These are phyloP conservation scores for Fusarium acutatum DNA, from an alignment of 2,329 filamentous ascomycete genomes.

Conservation along the genomic window DNA sequence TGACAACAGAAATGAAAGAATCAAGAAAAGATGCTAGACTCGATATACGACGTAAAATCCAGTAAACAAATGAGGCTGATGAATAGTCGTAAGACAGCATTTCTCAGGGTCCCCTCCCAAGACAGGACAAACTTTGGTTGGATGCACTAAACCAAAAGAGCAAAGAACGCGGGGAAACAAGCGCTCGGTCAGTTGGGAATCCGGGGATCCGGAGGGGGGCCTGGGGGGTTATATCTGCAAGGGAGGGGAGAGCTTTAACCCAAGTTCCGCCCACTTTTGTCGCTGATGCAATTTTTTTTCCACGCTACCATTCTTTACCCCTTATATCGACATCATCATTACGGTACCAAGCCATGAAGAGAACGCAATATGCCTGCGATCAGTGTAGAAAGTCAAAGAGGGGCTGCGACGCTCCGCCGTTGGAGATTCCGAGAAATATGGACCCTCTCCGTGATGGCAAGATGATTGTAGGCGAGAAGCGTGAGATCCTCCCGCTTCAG, in stretches of 20 bases:
- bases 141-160: constrained; percentile 4
- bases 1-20: too few relatives aligned
- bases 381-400: constrained; percentile 20
- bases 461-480: constrained; percentile 22
- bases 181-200: neutral
- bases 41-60: neutral
- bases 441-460: constrained; percentile 2
- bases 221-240: neutral
- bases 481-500: neutral
- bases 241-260: neutral
- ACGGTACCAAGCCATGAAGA: constrained; percentile 4
- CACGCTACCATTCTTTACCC: neutral
- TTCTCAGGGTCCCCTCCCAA: neutral
- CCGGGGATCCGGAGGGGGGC: constrained; percentile 16
- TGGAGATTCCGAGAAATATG: constrained; percentile 2
- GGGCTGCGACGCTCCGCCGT: constrained; percentile 13
- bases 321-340: neutral
- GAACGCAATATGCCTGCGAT: constrained; percentile 21
- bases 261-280: neutral
- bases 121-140: neutral
- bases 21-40: too few relatives aligned
- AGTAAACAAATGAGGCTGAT: neutral
- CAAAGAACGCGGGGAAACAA: constrained; percentile 20
- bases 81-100: neutral
- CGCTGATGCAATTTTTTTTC: neutral